Base-by-base conservation (phyloP, 495 filamentous ascomycete species). In the Aspergillus diversus region DNA sequence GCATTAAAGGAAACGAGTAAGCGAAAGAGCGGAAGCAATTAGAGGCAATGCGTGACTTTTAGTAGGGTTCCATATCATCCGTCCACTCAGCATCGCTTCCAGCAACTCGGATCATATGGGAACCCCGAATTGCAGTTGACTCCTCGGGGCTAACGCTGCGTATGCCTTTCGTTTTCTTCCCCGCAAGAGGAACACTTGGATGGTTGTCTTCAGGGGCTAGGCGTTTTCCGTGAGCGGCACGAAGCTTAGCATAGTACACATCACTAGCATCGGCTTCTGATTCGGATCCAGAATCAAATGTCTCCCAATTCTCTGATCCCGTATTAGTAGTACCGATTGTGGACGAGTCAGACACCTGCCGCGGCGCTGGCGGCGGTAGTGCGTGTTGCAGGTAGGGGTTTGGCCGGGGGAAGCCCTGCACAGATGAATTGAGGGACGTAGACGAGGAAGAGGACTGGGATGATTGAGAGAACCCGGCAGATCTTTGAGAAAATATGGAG, bases 261-360 rank as follows among this genome's bases (percentile, higher is more conserved):
- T 93, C 90, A 16, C 84, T 87, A 3, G 85, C 83, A 72, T 93
- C 92, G 35, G 74, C 75, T 65, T 95, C 92, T 0, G 89, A 89
- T 57, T 89, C 92, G 4, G 86, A 89, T 46, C 82, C 85, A 71
- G 92, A 89, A 65, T 92, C 90, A 63, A 92, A 97, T 27, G 92
- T 96, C 78, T 97, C 92, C 93, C 93, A 97, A 73, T 97, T 97
- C 75, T 97, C 93, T 0, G 90, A 94, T 4, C 92, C 91, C 11
- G 90, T 89, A 4, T 88, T 82, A 4, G 77, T 80, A 1, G 89
- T 91, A 63, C 83, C 85, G 33, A 79, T 71, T 15, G 83, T 83
- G 4, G 87, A 90, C 8, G 87, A 85, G 61, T 85, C 87, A 5
- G 90, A 92, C n/a, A 88, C 87, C 64, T 93, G 89, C 60, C 91